Percentiles rank a stretch among this genome's conserved stretches.
phyloP scores from a whole-genome alignment of 495 filamentous ascomycete genomes.

The Trichoderma orchidacearum region DNA sequence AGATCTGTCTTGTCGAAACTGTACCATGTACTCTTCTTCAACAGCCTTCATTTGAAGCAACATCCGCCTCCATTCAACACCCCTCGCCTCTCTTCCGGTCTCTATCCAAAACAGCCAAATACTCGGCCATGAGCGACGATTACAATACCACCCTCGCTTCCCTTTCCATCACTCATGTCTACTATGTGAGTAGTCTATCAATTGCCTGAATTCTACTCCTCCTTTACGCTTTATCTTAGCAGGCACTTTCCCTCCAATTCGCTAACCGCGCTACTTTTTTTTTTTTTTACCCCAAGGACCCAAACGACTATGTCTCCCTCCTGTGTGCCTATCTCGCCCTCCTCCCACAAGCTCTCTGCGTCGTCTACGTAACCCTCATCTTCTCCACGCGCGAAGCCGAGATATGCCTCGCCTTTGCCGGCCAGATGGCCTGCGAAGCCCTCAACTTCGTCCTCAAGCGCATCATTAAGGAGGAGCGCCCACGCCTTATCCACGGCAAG shows the following conservation, averaged over 20 bases:
- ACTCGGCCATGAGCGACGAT: conserved; percentile 41
- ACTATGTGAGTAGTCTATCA: conserved; percentile 59
- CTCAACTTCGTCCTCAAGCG: conserved; percentile 85
- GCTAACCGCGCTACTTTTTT: too few species aligned
- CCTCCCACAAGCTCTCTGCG: conserved; percentile 76
- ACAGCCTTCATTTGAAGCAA: neutral
- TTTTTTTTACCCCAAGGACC: too few species aligned
- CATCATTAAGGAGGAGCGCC: conserved; percentile 81
- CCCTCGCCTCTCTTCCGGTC: too few species aligned
- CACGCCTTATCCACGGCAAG: conserved; percentile 66
- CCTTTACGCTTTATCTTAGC: neutral
- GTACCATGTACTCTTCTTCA: too few species aligned
- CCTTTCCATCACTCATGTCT: conserved; percentile 85
- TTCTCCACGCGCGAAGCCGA: conserved; percentile 87
- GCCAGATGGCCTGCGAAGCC: conserved; percentile 88
- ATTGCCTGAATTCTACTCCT: neutral
- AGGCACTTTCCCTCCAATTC: neutral
- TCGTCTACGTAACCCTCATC: conserved; percentile 78
- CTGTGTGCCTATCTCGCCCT: conserved; percentile 87
- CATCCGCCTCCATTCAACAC: too few species aligned
- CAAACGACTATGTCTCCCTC: conserved; percentile 70
- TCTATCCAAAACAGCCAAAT: too few species aligned
- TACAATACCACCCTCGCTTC: conserved; percentile 57
- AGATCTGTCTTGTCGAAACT: too few species aligned
- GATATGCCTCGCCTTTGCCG: conserved; percentile 77